Conservation (phyloP, 805 yeast genomes). For the Candida ortonii region DNA sequence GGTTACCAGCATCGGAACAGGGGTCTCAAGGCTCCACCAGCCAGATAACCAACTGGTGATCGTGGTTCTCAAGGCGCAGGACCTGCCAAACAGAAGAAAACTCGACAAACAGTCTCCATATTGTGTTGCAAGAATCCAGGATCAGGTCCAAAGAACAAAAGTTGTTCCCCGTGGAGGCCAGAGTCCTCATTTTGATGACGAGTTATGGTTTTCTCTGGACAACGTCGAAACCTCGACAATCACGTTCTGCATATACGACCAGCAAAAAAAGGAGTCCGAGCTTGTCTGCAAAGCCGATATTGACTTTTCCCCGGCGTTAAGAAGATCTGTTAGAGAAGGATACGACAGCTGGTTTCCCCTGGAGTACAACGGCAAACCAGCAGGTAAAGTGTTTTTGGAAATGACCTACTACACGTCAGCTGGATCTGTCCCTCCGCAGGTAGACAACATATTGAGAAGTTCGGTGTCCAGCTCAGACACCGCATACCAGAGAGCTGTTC, state of each 20-base stretch:
- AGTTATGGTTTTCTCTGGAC: constrained; percentile 62
- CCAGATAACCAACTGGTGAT: constrained; percentile 59
- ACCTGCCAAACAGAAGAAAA: constrained; percentile 79
- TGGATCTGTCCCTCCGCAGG: constrained; percentile 30
- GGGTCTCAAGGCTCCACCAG: constrained; percentile 8
- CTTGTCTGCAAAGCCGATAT: constrained; percentile 80
- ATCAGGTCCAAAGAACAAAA: constrained; percentile 75
- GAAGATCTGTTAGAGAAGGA: constrained; percentile 67
- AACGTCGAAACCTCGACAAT: constrained; percentile 62
- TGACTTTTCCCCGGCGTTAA: constrained; percentile 70
- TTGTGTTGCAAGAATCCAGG: constrained; percentile 77
- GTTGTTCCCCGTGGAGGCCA: constrained; percentile 89
- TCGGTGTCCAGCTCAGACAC: constrained; percentile 4
- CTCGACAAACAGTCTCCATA: constrained; percentile 94
- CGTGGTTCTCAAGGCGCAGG: constrained; percentile 77
- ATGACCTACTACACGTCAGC: constrained; percentile 80
- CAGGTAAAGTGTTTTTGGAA: constrained; percentile 86
- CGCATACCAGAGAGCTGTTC: neutral
- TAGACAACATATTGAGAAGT: constrained; percentile 23
- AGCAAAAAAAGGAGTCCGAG: constrained; percentile 80
- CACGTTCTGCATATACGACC: constrained; percentile 77
- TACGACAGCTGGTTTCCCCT: constrained; percentile 83
- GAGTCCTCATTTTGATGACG: constrained; percentile 84
- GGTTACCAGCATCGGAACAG: constrained; percentile 6
- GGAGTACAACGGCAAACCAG: constrained; percentile 63